Conservation (phyloP, 257 asterid genomes). For the Penstemon davidsonii region DNA sequence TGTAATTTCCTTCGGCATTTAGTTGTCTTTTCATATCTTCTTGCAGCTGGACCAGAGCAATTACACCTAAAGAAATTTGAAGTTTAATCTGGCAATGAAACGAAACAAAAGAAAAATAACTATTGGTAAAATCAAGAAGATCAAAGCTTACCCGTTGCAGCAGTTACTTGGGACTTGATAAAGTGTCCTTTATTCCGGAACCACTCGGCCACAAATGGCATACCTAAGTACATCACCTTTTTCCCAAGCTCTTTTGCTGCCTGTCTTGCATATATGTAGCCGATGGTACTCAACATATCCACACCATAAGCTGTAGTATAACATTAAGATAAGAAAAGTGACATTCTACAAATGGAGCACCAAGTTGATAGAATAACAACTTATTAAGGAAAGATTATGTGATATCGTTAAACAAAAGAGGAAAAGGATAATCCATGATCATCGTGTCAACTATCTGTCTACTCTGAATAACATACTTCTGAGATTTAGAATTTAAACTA, state of each 20-base stretch:
- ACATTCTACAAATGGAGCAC: conserved; percentile 17
- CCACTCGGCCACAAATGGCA: conserved; percentile 98
- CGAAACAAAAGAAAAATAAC: conserved; percentile 15
- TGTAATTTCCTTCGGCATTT: conserved; percentile 79
- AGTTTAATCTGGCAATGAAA: too few relatives aligned
- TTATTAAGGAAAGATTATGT: conserved; percentile 9
- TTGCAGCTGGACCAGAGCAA: conserved; percentile 93
- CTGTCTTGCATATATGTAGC: conserved; percentile 92
- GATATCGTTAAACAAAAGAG: too few relatives aligned
- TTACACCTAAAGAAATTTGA: conserved; percentile 57
- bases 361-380: conserved; percentile 12
- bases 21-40: conserved; percentile 94
- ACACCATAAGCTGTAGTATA: conserved; percentile 87
- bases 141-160: conserved; percentile 78
- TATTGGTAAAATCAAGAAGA: too few relatives aligned
- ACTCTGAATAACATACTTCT: too few relatives aligned
- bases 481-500: too few relatives aligned
- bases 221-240: conserved; percentile 89
- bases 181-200: conserved; percentile 96
- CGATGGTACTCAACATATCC: conserved; percentile 97
- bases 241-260: conserved; percentile 98
- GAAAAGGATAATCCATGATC: too few relatives aligned
- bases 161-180: conserved; percentile 97
- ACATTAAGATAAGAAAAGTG: conserved; percentile 31
- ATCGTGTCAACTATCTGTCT: too few relatives aligned